phyloP scores from a whole-genome alignment of 2,329 filamentous ascomycete species.

The Penicillium sp. region DNA sequence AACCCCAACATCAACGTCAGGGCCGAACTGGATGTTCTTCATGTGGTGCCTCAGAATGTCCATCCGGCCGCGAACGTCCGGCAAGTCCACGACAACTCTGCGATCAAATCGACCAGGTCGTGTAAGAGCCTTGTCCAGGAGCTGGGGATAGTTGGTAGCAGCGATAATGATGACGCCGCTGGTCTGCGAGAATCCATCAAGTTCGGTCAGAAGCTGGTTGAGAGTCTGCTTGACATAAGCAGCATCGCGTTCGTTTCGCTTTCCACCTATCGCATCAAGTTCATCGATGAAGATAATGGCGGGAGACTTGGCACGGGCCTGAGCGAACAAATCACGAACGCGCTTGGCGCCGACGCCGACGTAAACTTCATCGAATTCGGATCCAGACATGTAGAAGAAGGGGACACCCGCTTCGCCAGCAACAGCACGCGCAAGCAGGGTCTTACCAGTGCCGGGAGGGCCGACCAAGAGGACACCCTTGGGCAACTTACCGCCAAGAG shows the following conservation, averaged over 20 bases:
- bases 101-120: slow-evolving; percentile 94
- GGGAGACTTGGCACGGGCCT: slow-evolving; percentile 79
- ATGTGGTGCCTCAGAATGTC: slow-evolving; percentile 92
- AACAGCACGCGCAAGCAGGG: slow-evolving; percentile 87
- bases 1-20: slow-evolving; percentile 76
- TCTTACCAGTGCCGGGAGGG: slow-evolving; percentile 96
- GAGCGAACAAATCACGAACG: slow-evolving; percentile 84
- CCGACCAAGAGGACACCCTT: slow-evolving; percentile 95
- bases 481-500: slow-evolving; percentile 90
- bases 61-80: slow-evolving; percentile 88
- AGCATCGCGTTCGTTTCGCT: slow-evolving; percentile 86
- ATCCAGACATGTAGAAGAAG: slow-evolving; percentile 99
- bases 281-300: slow-evolving; percentile 96
- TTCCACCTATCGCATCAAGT: slow-evolving; percentile 88
- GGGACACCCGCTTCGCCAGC: slow-evolving; percentile 95
- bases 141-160: slow-evolving; percentile 92
- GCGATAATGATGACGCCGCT: slow-evolving; percentile 93
- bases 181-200: slow-evolving; percentile 94
- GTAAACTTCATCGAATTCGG: slow-evolving; percentile 97
- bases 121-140: slow-evolving; percentile 90
- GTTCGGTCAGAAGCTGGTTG: slow-evolving; percentile 92
- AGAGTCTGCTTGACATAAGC: slow-evolving; percentile 96
- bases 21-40: slow-evolving; percentile 77
- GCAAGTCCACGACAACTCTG: slow-evolving; percentile 80
- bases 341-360: slow-evolving; percentile 96